phyloP scores from a whole-genome alignment of 495 filamentous ascomycete genomes.

The Gamarada debralockiae region DNA sequence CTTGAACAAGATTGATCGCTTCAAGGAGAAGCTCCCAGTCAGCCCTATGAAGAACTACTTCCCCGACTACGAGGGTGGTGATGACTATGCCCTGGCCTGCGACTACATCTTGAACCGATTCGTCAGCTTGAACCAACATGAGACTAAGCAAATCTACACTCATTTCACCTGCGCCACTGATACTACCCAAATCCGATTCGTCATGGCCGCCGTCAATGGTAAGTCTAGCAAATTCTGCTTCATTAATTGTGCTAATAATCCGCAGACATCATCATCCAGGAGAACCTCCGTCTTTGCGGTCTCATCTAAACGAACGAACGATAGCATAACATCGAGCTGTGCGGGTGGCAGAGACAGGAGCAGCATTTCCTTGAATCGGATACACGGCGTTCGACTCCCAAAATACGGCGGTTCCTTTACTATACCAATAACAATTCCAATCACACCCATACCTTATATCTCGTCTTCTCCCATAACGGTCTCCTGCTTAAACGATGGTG shows the following conservation, averaged over 20 bases:
- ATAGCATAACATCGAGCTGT: neutral
- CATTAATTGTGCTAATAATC: slow-evolving; percentile 25
- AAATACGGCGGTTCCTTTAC: slow-evolving; percentile 23
- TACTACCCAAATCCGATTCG: slow-evolving; percentile 97
- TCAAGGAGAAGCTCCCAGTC: slow-evolving; percentile 99
- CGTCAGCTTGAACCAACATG: slow-evolving; percentile 94
- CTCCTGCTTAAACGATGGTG: neutral
- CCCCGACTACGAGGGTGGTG: slow-evolving; percentile 95
- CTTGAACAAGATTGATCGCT: slow-evolving; percentile 99
- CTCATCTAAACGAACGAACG: slow-evolving; percentile 69
- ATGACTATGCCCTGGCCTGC: slow-evolving; percentile 88
- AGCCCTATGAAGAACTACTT: slow-evolving; percentile 99
- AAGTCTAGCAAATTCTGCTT: slow-evolving; percentile 29
- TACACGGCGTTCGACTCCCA: slow-evolving; percentile 24
- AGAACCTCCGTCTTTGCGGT: slow-evolving; percentile 96
- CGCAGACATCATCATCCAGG: slow-evolving; percentile 98
- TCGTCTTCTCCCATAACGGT: slow-evolving; percentile 4
- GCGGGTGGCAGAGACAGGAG: neutral
- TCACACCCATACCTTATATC: slow-evolving; percentile 5
- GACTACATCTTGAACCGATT: slow-evolving; percentile 98
- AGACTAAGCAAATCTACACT: slow-evolving; percentile 99
- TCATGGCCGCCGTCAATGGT: slow-evolving; percentile 99
- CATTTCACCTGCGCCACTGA: slow-evolving; percentile 99
- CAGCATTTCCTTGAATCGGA: slow-evolving; percentile 20
- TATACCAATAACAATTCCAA: slow-evolving; percentile 24